These are phyloP conservation scores for Suhomyces canberraensis DNA, from an alignment of 805 yeast genomes.

Conservation along the genomic window DNA sequence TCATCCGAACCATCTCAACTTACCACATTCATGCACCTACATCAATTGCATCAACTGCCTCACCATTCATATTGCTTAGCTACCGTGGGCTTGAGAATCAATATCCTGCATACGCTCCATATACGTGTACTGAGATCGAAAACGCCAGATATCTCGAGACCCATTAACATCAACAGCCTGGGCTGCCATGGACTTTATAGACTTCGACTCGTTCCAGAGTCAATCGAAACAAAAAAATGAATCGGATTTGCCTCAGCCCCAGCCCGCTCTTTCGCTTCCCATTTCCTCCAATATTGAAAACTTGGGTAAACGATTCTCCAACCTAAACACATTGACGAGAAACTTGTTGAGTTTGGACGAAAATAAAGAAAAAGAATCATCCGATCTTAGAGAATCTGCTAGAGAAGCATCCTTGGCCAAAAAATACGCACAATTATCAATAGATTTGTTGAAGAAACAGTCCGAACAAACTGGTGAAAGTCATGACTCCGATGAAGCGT, in stretches of 20 bases:
- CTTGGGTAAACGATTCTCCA: constrained; percentile 31
- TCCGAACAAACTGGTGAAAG: neutral
- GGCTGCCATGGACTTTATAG: constrained; percentile 46
- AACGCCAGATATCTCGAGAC: too few species aligned
- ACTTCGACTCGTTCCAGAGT: constrained; percentile 32
- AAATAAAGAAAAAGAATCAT: constrained; percentile 6
- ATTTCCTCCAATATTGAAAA: constrained; percentile 35
- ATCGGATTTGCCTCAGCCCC: constrained; percentile 31
- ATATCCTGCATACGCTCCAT: too few species aligned
- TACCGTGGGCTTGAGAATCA: too few species aligned
- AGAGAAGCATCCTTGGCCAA: constrained; percentile 30
- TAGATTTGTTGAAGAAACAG: constrained; percentile 31
- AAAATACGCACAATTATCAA: constrained; percentile 48
- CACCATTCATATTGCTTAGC: too few species aligned
- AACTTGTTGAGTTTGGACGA: constrained; percentile 26
- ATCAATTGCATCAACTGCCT: too few species aligned
- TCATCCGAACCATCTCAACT: too few species aligned
- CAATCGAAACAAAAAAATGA: constrained; percentile 11
- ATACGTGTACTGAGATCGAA: too few species aligned
- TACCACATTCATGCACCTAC: too few species aligned
- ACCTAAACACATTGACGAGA: constrained; percentile 29
- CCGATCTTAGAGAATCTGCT: neutral
- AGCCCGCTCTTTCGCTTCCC: constrained; percentile 43
- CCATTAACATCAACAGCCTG: too few species aligned
- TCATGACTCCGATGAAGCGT: neutral